Evolutionary conservation across 2,329 filamentous ascomycete genomes (phyloP).

Genomic region (Botrytis galanthina): DNA sequence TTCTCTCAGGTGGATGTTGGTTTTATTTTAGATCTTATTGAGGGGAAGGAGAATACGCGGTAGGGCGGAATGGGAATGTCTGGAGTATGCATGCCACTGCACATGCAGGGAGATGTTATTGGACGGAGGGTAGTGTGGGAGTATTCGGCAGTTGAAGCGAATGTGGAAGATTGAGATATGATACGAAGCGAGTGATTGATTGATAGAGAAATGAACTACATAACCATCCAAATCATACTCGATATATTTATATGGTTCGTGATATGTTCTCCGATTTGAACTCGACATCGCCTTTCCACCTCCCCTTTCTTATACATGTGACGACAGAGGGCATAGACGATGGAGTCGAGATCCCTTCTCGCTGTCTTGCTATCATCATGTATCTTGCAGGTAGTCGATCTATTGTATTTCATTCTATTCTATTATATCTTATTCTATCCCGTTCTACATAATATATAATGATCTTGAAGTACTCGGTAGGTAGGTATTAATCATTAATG

Average conservation of each 20-base stretch:
- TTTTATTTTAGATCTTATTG: background rate
- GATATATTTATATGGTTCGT: background rate
- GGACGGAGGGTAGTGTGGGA: too few species aligned
- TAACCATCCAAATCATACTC: background rate
- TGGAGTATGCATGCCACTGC: background rate
- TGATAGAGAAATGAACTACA: slow-evolving; percentile 8
- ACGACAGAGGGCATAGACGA: background rate
- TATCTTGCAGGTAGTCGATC: too few species aligned
- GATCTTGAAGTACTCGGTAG: background rate
- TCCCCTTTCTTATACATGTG: background rate
- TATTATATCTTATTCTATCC: background rate
- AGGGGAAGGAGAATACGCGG: too few species aligned
- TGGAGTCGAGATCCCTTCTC: background rate
- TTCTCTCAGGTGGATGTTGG: background rate
- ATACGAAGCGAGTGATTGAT: background rate
- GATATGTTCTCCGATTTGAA: background rate
- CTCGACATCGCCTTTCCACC: background rate
- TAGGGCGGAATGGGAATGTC: background rate
- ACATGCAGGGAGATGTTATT: background rate
- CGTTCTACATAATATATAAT: rapidly evolving
- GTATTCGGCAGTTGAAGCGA: background rate
- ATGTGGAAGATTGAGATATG: background rate
- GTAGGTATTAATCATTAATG: too few species aligned
- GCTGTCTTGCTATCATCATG: background rate
- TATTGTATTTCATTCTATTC: background rate